phyloP scores from a whole-genome alignment of 306 rosid species.

The Sphenostylis stenocarpa region DNA sequence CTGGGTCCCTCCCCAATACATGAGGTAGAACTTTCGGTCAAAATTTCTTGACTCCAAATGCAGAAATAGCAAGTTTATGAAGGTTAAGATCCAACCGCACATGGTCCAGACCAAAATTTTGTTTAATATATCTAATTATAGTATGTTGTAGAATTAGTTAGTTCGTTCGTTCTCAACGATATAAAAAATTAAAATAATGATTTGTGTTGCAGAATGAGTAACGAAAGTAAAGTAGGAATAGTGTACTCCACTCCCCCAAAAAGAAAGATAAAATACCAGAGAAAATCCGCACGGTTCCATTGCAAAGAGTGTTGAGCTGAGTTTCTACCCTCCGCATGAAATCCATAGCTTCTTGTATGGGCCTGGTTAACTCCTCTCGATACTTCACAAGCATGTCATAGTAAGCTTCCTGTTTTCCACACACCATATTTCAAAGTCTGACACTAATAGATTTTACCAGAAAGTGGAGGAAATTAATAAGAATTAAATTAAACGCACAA shows the following conservation, averaged over 20 bases:
- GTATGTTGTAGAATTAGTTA: conserved; percentile 1
- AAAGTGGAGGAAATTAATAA: not conserved
- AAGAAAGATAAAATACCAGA: conserved; percentile 46
- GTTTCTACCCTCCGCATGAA: conserved; percentile 80
- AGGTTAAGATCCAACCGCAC: conserved; percentile 21
- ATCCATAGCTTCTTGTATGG: conserved; percentile 93
- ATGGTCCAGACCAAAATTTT: not conserved
- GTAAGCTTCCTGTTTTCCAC: conserved; percentile 74
- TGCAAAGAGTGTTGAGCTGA: conserved; percentile 71
- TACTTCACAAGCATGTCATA: conserved; percentile 93
- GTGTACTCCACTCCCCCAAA: not conserved
- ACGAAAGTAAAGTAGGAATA: not conserved
- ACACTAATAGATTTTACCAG: not conserved
- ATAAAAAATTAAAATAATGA: not conserved
- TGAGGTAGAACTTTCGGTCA: conserved; percentile 41
- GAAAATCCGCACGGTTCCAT: conserved; percentile 66
- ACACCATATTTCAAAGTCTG: not conserved
- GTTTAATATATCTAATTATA: not conserved
- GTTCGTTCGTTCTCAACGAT: not conserved
- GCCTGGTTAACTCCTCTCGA: conserved; percentile 85
- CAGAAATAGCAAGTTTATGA: conserved; percentile 40
- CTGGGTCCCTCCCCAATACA: conserved; percentile 26
- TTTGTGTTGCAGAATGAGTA: not conserved
- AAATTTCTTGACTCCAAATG: conserved; percentile 18
- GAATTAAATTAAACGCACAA: not conserved